Evolutionary conservation across 2,329 filamentous ascomycete species (phyloP), one percentile per base, ranked within the genome.

Genomic region (Diaporthe capsici): DNA sequence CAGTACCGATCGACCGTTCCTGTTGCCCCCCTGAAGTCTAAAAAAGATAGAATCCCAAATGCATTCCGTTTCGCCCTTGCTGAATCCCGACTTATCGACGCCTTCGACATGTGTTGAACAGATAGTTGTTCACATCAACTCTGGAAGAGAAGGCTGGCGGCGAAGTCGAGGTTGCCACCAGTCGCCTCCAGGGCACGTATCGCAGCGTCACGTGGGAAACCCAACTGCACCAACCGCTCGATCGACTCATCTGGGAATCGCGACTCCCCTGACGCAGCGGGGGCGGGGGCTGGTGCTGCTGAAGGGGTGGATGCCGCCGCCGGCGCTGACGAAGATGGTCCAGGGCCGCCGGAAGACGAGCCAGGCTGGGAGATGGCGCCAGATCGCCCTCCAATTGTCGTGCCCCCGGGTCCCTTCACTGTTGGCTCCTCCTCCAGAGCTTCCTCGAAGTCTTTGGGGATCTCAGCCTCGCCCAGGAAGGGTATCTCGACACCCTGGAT

Each of bases 391-490:
- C 96, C 96, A 77, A 98, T 95, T 67, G 94, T 92, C 15, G 95
- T 97, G n/a, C 96, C 96, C 53, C 94, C 94, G 0, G 96, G 94
- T 0, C 97, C 97, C 60, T 92, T 90, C 67, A 98, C 91, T 20
- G 93, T 95, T 6, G 96, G 95, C 84, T 98, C 96, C 74, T 94
- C 90, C 71, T 93, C 90, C 76, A 93, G 88, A 4, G 91, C 91
- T 76, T 94, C 93, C 79, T 96, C 94, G 58, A 92, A 88, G 63
- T 93, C 91, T 83, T 94, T 97, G n/a, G 97, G 97, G 71, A 98
- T 98, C 78, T 99, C 96, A 3, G 94, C 94, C 85, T 98, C 97
- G 63, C 95, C 94, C 17, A 99, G 87, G 84, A 99, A 99, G 0
- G 94, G 91, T 8, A 99, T 94, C 79, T 97, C 94, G 79, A 95